Evolutionary conservation across 1,139 yeast genomes (phyloP).

Genomic region (Arxiozyma slooffiae): DNA sequence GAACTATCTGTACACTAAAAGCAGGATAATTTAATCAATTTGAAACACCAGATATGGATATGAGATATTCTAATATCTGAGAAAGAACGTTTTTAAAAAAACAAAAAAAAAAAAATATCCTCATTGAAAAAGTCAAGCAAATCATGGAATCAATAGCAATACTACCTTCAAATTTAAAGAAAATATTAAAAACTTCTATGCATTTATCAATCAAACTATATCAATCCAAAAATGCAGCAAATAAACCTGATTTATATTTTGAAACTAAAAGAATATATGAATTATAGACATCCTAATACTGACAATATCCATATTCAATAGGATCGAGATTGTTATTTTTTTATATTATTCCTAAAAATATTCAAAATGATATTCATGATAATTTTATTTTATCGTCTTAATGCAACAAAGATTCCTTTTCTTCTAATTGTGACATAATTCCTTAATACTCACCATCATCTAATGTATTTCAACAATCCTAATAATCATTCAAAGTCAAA

Average conservation of each 20-base stretch:
- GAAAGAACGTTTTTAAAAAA: no score
- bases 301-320: no score
- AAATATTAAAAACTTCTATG: conserved; percentile 37
- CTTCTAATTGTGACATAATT: neutral
- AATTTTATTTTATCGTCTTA: conserved; percentile 1
- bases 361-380: conserved; percentile 6
- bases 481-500: neutral
- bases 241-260: conserved; percentile 45
- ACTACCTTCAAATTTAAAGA: conserved; percentile 20
- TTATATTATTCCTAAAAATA: no score
- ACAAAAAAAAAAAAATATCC: conserved; percentile 7
- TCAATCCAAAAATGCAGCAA: conserved; percentile 32
- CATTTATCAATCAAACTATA: conserved; percentile 37
- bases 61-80: neutral
- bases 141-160: conserved; percentile 33
- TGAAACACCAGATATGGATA: conserved; percentile 35
- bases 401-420: neutral
- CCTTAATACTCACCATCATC: conserved; percentile 5
- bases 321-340: no score
- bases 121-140: conserved; percentile 41
- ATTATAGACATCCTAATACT: conserved; percentile 18
- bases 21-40: conserved; percentile 48
- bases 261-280: conserved; percentile 43
- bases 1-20: no score
- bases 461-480: conserved; percentile 1